A percentile compares a stretch with the other conserved stretches of the same genome.
These are phyloP conservation scores for Kuraishia cidri DNA, from an alignment of 805 yeast species.

Conservation along the genomic window DNA sequence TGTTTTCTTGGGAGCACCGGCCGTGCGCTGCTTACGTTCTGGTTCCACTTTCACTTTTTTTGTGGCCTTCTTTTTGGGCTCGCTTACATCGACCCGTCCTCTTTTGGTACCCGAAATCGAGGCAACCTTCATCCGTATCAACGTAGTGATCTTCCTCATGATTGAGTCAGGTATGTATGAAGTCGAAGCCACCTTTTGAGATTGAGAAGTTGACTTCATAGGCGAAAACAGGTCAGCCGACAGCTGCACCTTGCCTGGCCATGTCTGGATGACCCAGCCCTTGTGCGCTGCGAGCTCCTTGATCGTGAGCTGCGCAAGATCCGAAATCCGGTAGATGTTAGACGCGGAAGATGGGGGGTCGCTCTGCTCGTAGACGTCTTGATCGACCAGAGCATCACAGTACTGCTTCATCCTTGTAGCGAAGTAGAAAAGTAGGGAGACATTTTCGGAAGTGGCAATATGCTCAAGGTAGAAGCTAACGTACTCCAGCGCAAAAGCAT, in stretches of 20 bases:
- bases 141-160: conserved; percentile 23
- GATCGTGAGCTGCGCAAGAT: conserved; percentile 59
- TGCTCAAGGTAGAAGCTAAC: conserved; percentile 49
- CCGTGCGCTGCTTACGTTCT: too few species aligned
- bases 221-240: conserved; percentile 67
- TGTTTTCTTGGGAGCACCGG: too few species aligned
- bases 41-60: too few species aligned
- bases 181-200: conserved; percentile 44
- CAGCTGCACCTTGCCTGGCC: conserved; percentile 71
- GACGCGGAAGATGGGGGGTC: conserved; percentile 16
- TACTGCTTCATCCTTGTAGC: conserved; percentile 76
- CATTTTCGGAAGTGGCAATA: conserved; percentile 56
- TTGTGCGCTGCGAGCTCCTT: conserved; percentile 46
- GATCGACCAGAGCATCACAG: conserved; percentile 42
- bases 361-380: conserved; percentile 15
- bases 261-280: conserved; percentile 66
- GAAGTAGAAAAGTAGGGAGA: conserved; percentile 65
- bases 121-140: conserved; percentile 17
- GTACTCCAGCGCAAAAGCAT: conserved; percentile 48
- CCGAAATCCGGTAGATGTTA: conserved; percentile 60
- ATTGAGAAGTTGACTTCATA: conserved; percentile 45
- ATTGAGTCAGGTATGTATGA: conserved; percentile 45
- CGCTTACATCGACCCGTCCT: conserved; percentile 1
- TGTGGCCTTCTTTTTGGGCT: not conserved
- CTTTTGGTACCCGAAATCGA: conserved; percentile 3